A percentile compares a stretch with the other conserved stretches of the same genome.
Evolutionary conservation across 352 stramenopile species (phyloP).

Genomic region (Thalassiosira sp.): DNA sequence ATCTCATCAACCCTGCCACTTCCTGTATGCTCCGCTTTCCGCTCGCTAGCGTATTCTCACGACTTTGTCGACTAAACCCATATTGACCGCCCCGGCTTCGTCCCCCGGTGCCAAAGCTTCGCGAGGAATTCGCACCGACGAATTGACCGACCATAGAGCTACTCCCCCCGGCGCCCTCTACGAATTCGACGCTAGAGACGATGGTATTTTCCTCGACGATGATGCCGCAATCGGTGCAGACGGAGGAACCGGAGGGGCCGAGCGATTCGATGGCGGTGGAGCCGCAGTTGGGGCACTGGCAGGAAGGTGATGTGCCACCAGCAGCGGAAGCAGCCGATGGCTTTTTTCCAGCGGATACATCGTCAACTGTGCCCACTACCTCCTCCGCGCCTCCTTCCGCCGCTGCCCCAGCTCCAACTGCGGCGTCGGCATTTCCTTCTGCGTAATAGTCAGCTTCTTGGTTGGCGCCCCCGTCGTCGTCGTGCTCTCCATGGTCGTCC

Average conservation of each 20-base stretch:
- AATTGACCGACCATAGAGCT: slow-evolving; percentile 93
- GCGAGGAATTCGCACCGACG: slow-evolving; percentile 89
- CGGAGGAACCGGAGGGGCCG: slow-evolving; percentile 83
- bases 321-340: not conserved
- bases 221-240: slow-evolving; percentile 86
- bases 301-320: not conserved
- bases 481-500: no score
- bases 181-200: slow-evolving; percentile 95
- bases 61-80: slow-evolving; percentile 90
- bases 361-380: not conserved
- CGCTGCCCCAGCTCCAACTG: no score
- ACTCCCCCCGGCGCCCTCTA: slow-evolving; percentile 88
- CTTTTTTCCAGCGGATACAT: not conserved
- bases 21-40: slow-evolving; percentile 87
- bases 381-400: no score
- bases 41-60: slow-evolving; percentile 94
- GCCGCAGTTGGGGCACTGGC: slow-evolving; percentile 91
- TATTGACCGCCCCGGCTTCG: slow-evolving; percentile 84
- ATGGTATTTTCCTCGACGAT: slow-evolving; percentile 98
- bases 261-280: slow-evolving; percentile 94
- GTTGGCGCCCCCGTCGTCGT: no score
- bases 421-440: not conserved
- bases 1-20: slow-evolving; percentile 90
- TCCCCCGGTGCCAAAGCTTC: slow-evolving; percentile 84
- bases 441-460: not conserved